Percentiles rank a stretch among this genome's conserved stretches.
These are phyloP conservation scores for Nakazawaea molendinolei DNA, from an alignment of 805 yeast species.

Conservation along the genomic window DNA sequence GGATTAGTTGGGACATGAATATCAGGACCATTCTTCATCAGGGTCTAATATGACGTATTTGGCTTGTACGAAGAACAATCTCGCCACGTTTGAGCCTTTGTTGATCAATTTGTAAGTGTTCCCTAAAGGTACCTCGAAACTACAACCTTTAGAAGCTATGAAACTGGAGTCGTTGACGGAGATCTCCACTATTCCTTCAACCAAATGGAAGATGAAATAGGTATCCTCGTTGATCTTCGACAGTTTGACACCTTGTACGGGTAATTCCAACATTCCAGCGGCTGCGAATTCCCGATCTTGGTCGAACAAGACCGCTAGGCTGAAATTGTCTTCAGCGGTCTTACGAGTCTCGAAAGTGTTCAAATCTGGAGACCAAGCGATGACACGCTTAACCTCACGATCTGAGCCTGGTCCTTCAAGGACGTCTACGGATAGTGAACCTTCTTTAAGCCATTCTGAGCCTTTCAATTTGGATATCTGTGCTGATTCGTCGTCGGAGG, in stretches of 20 bases:
- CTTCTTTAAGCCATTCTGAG: conserved; percentile 45
- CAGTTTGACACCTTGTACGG: conserved; percentile 54
- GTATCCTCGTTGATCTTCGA: conserved; percentile 57
- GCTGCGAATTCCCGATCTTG: conserved; percentile 59
- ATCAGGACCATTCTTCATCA: conserved; percentile 16
- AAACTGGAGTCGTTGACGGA: conserved; percentile 53
- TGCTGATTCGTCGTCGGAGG: no score
- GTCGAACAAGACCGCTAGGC: conserved; percentile 59
- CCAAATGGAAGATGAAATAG: conserved; percentile 68
- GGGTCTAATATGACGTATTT: conserved; percentile 31
- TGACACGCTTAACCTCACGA: conserved; percentile 32
- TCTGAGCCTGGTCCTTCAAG: conserved; percentile 44
- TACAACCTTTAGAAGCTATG: conserved; percentile 62
- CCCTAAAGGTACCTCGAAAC: conserved; percentile 76
- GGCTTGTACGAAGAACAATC: conserved; percentile 72
- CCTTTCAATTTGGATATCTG: no score
- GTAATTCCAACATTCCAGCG: conserved; percentile 65
- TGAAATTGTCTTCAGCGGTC: conserved; percentile 46
- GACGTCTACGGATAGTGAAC: conserved; percentile 38
- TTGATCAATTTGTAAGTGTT: conserved; percentile 67
- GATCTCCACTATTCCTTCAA: conserved; percentile 65
- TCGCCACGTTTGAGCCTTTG: conserved; percentile 48
- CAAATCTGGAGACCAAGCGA: conserved; percentile 63
- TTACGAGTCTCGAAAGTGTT: conserved; percentile 35
- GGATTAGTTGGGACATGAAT: background rate